These are phyloP conservation scores for Penicillium robsamsonii DNA, from an alignment of 495 filamentous ascomycete species.

Conservation along the genomic window DNA sequence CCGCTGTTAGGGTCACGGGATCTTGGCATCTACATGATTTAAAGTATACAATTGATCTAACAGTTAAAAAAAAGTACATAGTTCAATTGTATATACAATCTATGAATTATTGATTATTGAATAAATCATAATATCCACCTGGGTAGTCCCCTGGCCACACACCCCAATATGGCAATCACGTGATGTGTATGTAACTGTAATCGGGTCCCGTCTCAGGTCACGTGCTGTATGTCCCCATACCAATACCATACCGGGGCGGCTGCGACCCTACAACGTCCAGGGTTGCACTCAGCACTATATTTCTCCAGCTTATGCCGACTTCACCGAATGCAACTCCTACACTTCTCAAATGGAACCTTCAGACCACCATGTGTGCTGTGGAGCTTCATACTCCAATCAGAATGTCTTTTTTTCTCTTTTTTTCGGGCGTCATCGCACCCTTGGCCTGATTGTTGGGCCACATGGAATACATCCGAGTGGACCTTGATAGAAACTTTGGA, in stretches of 20 bases:
- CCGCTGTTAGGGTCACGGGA: slow-evolving; percentile 4
- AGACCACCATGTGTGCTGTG: slow-evolving; percentile 6
- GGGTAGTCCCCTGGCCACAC: too few relatives aligned
- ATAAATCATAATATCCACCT: not conserved
- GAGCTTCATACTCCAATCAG: slow-evolving; percentile 1
- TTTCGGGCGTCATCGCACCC: slow-evolving; percentile 8
- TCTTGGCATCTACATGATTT: not conserved
- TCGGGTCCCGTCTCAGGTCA: not conserved
- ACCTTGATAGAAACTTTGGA: slow-evolving; percentile 6
- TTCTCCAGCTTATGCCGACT: slow-evolving; percentile 21
- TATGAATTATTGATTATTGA: not conserved
- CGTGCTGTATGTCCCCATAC: not conserved
- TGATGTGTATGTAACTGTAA: not conserved
- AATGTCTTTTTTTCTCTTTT: not conserved
- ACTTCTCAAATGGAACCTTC: slow-evolving; percentile 23
- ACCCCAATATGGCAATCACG: not conserved
- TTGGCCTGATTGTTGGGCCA: slow-evolving; percentile 17
- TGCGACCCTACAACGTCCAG: slow-evolving; percentile 22
- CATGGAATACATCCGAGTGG: slow-evolving; percentile 17
- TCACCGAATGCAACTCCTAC: slow-evolving; percentile 40
- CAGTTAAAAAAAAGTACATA: not conserved
- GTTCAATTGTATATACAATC: not conserved
- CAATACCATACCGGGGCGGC: slow-evolving; percentile 19
- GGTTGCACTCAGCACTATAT: slow-evolving; percentile 22
- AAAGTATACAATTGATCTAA: not conserved